phyloP scores from a whole-genome alignment of 495 filamentous ascomycete genomes.

The Coniosporium apollinis region DNA sequence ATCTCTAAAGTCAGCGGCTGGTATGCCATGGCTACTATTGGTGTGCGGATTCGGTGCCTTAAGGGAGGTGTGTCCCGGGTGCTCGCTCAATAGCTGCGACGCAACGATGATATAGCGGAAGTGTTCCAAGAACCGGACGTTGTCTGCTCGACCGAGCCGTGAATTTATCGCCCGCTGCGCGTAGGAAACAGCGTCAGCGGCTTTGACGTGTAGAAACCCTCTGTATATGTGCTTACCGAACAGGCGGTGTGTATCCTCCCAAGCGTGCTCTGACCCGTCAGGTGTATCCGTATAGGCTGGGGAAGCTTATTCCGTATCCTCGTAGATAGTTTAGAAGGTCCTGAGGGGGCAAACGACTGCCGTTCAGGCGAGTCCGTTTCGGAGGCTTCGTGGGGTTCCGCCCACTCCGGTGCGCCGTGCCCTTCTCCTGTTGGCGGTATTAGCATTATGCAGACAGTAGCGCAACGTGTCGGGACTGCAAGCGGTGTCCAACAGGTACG shows the following conservation, averaged over 20 bases:
- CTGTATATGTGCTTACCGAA: conserved; percentile 33
- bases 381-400: too few relatives aligned
- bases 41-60: conserved; percentile 4
- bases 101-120: conserved; percentile 93
- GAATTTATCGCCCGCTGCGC: conserved; percentile 46
- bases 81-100: conserved; percentile 72
- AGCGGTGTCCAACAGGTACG: conserved; percentile 8
- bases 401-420: too few relatives aligned
- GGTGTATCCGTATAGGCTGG: conserved; percentile 39
- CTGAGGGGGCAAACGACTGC: conserved; percentile 46
- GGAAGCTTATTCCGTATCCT: conserved; percentile 51
- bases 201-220: conserved; percentile 6
- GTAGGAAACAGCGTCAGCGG: conserved; percentile 12
- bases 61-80: conserved; percentile 30
- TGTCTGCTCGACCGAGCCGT: conserved; percentile 64
- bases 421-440: too few relatives aligned
- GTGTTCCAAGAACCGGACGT: conserved; percentile 77
- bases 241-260: conserved; percentile 38
- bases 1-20: conserved; percentile 15
- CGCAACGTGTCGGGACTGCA: too few relatives aligned
- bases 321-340: conserved; percentile 42
- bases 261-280: conserved; percentile 33
- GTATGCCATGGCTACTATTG: conserved; percentile 8
- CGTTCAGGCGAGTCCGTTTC: too few relatives aligned
- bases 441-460: too few relatives aligned